Evolutionary conservation across 495 filamentous ascomycete species (phyloP), one percentile per base, ranked within the genome.

Genomic region (Ramalina peruviana): DNA sequence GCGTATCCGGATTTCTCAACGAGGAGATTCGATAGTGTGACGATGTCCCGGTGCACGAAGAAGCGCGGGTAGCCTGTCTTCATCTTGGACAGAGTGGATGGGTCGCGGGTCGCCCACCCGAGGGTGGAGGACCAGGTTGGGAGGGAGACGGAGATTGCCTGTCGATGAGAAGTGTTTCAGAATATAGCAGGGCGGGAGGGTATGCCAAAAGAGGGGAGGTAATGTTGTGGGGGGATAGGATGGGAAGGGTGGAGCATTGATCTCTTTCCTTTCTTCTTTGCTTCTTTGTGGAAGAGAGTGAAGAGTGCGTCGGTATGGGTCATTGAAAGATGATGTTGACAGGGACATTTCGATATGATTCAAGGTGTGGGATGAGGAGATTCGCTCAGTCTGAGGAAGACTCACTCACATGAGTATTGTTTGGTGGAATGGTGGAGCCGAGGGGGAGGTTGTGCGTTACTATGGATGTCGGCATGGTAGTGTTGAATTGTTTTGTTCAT

Each of bases 61-160:
- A 48, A 53, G 42, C 51, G 23, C 19, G 52, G 52, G 37, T 54
- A 54, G 7, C 42, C 47, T 12, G 45, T 54, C n/a, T 54, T 36
- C 46, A 54, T 44, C 16, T 9, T 20, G 33, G 36, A 36, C 44
- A 56, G 20, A 10, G 53, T 21, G 20, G 17, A 15, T 20, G 43
- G 20, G 13, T 54, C 46, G 21, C 40, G 52, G 10, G 30, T 40
- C 41, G 39, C 52, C 45, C 46, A 54, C 0, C 38, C 46, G n/a
- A 33, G 37, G 9, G 46, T 45, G 27, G 39, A 40, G 16, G 49
- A 46, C 46, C 51, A 53, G 42, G 51, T 57, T 40, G 54, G 54
- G 51, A 49, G 43, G 25, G 54, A 57, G 21, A 51, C 54, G 36
- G 44, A 44, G 10, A 54, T 46, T 26, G 40, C 15, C 21, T 36